Conservation (phyloP, 2,329 filamentous ascomycete genomes). For the Shiraia sp. region DNA sequence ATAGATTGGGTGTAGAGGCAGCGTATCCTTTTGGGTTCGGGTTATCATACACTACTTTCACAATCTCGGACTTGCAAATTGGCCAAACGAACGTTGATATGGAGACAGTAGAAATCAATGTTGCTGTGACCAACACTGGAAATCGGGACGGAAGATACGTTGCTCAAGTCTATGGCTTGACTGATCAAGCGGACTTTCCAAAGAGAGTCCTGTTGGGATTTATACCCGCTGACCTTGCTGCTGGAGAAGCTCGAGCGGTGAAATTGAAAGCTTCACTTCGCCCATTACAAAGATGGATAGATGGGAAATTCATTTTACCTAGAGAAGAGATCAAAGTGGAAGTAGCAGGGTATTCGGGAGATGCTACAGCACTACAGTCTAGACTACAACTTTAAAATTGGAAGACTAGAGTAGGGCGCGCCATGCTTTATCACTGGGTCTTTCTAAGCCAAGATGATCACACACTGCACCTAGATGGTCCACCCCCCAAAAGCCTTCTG, state of each 20-base stretch:
- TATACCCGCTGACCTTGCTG: neutral
- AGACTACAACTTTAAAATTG: conserved; percentile 8
- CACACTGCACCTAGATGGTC: conserved; percentile 62
- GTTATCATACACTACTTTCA: neutral
- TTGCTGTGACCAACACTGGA: neutral
- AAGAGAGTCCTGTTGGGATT: neutral
- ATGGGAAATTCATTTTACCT: neutral
- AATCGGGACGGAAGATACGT: neutral
- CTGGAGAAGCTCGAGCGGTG: neutral
- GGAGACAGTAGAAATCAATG: neutral
- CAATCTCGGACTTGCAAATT: neutral
- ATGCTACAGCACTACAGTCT: neutral
- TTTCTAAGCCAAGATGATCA: conserved; percentile 57
- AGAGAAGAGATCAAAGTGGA: neutral
- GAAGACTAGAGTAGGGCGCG: conserved; percentile 42
- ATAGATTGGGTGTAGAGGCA: neutral
- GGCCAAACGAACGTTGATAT: neutral
- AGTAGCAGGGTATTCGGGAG: neutral
- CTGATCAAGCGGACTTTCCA: neutral
- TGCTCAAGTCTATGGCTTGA: neutral
- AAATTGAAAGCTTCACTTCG: neutral
- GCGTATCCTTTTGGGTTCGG: neutral
- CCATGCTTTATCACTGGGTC: conserved; percentile 40
- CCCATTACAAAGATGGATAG: neutral
- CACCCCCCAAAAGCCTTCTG: conserved; percentile 62